Conservation (phyloP, 2,329 filamentous ascomycete genomes). For the Karstenula rhodostoma region DNA sequence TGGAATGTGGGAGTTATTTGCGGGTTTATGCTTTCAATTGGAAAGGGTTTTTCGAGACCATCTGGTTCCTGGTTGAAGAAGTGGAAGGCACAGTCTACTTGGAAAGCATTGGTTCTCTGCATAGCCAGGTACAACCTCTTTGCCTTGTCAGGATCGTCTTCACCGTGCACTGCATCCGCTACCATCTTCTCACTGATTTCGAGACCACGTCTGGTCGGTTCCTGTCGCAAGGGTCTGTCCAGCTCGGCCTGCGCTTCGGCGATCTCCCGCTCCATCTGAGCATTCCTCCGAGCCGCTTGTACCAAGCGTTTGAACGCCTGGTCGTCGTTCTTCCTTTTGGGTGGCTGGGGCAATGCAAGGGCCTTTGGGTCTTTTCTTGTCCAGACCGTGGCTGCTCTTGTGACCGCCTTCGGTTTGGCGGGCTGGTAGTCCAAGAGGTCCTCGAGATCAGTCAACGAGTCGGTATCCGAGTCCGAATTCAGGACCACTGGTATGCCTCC, state of each 20-base stretch:
- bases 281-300: conserved; percentile 32
- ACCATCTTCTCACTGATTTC: conserved; percentile 37
- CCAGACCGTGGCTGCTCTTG: conserved; percentile 11
- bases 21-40: conserved; percentile 34
- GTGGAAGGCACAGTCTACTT: conserved; percentile 62
- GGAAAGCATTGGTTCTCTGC: conserved; percentile 66
- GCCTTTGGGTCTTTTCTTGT: conserved; percentile 21
- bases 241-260: conserved; percentile 36
- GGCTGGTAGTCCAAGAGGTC: conserved; percentile 31
- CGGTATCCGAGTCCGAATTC: conserved; percentile 76
- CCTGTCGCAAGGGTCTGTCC: conserved; percentile 30
- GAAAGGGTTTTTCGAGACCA: conserved; percentile 19
- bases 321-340: conserved; percentile 23
- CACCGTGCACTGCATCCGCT: conserved; percentile 59
- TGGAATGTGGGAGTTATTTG: conserved; percentile 45
- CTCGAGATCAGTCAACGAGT: conserved; percentile 59
- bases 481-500: conserved; percentile 61
- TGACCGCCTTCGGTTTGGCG: conserved; percentile 20
- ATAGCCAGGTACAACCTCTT: conserved; percentile 65
- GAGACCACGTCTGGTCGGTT: conserved; percentile 13
- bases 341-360: conserved; percentile 33
- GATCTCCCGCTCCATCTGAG: conserved; percentile 37
- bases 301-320: conserved; percentile 35
- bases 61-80: conserved; percentile 55
- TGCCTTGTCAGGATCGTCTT: conserved; percentile 74